Base-by-base conservation (phyloP, 2,329 filamentous ascomycete genomes). In the Coleophoma eucalyptorum region DNA sequence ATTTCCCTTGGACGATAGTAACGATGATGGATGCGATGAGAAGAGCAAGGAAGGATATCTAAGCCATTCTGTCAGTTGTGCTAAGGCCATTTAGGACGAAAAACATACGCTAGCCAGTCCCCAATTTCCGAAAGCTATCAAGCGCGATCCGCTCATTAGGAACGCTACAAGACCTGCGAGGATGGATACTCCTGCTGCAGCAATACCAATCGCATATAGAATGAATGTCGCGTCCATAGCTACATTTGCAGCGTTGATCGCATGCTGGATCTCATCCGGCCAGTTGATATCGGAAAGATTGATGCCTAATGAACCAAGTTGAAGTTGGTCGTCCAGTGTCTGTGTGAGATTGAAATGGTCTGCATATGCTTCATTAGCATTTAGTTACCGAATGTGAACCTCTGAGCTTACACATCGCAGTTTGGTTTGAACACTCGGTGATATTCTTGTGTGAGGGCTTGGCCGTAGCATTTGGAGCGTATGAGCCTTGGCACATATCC, bases 11-110 rank as follows among this genome's bases (percentile, higher is more conserved):
- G 4, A 84, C 66, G 16, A 87, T 85, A 0, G 80, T 87, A 21
- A 84, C 80, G 20, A 92, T 86, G 58, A 90, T 90, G 18, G 87
- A 92, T 44, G 87, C 84, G 48, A 85, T 83, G 3, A 87, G 87
- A 60, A 87, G 77, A 12, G 83, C 69, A 6, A 81, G 38, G 54
- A 83, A 80, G 0, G 76, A 50, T 44, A 66, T 50, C 46, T 48
- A 4, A 15, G 11, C 0, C 15, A 40, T 74, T n/a, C 81, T 59
- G 69, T 72, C 10, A 38, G 34, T 13, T 35, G 13, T 37, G 16
- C 11, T 11, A 16, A 12, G 41, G 10, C 47, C 18, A 8, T 26
- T n/a, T 35, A 38, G 37, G n/a, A 5, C 33, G 45, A 20, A 12
- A 40, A 31, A 45, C 43, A 20, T 48, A 48, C 46, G 40, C 71